These are phyloP conservation scores for Phytopythium litorale DNA, from an alignment of 352 stramenopile genomes.

Conservation along the genomic window DNA sequence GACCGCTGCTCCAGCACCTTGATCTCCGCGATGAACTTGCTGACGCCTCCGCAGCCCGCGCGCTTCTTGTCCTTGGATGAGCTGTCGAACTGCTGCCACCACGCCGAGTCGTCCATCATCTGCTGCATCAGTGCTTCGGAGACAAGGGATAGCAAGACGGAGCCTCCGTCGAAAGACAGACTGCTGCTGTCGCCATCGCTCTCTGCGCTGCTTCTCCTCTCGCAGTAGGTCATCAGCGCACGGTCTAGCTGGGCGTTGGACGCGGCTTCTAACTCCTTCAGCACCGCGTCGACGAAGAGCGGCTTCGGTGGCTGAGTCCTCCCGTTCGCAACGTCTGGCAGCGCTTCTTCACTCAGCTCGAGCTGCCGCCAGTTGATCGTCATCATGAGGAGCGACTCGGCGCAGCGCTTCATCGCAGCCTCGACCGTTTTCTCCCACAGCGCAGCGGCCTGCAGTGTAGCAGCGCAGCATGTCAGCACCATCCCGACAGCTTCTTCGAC, in stretches of 20 bases:
- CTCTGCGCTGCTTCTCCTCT: constrained; percentile 8
- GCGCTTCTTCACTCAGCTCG: constrained; percentile 47
- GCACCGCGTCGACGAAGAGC: constrained; percentile 48
- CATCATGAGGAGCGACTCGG: constrained; percentile 66
- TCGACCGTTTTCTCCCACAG: constrained; percentile 48
- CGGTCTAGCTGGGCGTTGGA: constrained; percentile 64
- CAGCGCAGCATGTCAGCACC: neutral
- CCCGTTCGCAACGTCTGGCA: constrained; percentile 31
- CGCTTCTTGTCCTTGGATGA: constrained; percentile 30
- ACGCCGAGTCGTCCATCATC: constrained; percentile 55
- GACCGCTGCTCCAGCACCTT: constrained; percentile 38
- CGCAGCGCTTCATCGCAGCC: constrained; percentile 49
- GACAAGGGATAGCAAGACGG: constrained; percentile 40
- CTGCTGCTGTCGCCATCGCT: constrained; percentile 5
- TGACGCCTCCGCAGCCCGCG: constrained; percentile 56
- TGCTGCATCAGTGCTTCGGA: constrained; percentile 45
- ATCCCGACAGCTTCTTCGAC: neutral
- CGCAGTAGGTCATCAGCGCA: constrained; percentile 27
- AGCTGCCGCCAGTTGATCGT: constrained; percentile 62
- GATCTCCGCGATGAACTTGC: constrained; percentile 69
- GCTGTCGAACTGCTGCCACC: constrained; percentile 49
- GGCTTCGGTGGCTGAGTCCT: constrained; percentile 9
- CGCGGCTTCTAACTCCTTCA: constrained; percentile 46
- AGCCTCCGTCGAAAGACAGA: constrained; percentile 12
- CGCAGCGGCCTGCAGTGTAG: constrained; percentile 30